Conservation (phyloP, 768 basidiomycete genomes). For the Phanerodontia chrysosporium region DNA sequence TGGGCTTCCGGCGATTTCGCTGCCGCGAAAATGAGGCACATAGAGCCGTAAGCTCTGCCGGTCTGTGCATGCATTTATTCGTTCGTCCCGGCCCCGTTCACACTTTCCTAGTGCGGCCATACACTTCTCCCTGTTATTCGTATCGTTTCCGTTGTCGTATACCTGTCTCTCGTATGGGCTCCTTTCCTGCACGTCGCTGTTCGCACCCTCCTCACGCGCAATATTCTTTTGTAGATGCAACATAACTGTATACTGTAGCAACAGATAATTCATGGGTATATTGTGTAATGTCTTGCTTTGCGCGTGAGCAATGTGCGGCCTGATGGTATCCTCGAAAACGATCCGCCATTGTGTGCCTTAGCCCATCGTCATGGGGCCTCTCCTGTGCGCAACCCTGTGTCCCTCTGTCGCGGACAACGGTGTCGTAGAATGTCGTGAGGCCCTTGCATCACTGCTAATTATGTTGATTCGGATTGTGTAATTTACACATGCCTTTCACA, state of each 20-base stretch:
- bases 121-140: background rate
- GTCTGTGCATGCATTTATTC: background rate
- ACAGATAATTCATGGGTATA: background rate
- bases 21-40: constrained; percentile 14
- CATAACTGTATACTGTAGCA: background rate
- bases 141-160: background rate
- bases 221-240: background rate
- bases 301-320: no score
- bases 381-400: no score
- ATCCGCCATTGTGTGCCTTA: no score
- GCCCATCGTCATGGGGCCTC: no score
- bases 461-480: no score
- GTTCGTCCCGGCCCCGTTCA: background rate
- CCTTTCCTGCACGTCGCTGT: background rate
- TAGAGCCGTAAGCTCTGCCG: background rate
- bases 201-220: background rate
- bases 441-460: no score
- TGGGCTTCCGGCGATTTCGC: constrained; percentile 20
- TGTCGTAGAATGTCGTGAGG: no score
- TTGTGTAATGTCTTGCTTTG: background rate
- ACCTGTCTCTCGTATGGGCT: background rate
- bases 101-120: background rate
- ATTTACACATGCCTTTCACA: no score
- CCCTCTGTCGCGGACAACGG: no score
- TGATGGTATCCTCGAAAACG: no score